phyloP scores from a whole-genome alignment of 352 stramenopile species.

The Phytophthora fragariaefolia region DNA sequence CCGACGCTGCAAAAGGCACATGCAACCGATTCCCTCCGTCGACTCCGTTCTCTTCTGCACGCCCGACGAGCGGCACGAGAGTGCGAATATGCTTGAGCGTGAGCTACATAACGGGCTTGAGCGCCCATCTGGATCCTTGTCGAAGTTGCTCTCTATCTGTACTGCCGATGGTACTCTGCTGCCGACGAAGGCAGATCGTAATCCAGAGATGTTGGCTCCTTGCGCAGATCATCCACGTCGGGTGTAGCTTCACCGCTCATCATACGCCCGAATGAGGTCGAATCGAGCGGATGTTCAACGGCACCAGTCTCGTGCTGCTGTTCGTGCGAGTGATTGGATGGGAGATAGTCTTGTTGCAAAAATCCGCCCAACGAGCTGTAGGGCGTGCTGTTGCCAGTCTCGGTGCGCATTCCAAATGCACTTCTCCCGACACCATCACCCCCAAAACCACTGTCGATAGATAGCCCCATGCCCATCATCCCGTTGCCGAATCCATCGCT shows the following conservation, averaged over 20 bases:
- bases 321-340: conserved; percentile 43
- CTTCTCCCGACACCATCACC: conserved; percentile 28
- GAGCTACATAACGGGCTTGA: conserved; percentile 23
- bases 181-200: conserved; percentile 48
- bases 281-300: conserved; percentile 54
- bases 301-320: conserved; percentile 28
- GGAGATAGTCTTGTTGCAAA: conserved; percentile 61
- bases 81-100: conserved; percentile 21
- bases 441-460: conserved; percentile 44
- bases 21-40: conserved; percentile 11
- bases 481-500: conserved; percentile 54
- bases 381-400: conserved; percentile 26
- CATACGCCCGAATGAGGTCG: conserved; percentile 46
- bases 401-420: conserved; percentile 43
- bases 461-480: conserved; percentile 55
- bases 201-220: conserved; percentile 33
- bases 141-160: conserved; percentile 40
- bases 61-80: conserved; percentile 12
- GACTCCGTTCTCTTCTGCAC: conserved; percentile 11
- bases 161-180: conserved; percentile 49
- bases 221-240: conserved; percentile 32
- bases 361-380: conserved; percentile 74
- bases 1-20: conserved; percentile 20
- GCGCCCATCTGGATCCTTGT: conserved; percentile 25
- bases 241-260: conserved; percentile 41